Evolutionary conservation across 257 asterid species (phyloP), one percentile per base, ranked within the genome.

Genomic region (Jaltomata sinuosa): DNA sequence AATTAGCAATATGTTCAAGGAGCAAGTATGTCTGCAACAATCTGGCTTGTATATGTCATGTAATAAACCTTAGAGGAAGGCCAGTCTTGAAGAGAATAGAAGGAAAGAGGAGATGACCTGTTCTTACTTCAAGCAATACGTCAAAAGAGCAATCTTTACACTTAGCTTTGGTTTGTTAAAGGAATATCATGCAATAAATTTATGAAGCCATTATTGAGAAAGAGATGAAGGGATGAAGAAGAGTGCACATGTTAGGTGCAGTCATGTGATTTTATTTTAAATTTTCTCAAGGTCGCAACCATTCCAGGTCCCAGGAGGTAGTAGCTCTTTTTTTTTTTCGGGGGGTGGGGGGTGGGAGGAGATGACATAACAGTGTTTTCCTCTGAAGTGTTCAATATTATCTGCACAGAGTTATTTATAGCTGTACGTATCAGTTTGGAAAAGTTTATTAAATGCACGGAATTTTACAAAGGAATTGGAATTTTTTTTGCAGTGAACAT

Each of bases 401-500:
- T 74, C 36, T 40, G 80, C 34, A 12, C n/a, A 8, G 42, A 50
- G 62, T 8, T 47, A 2, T 25, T 76, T 3, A 14, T 71, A 19
- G 31, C 27, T 68, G 6, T 38, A 47, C 11, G 4, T 76, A 76
- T 16, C 19, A 49, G 11, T 47, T 19, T 4, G 18, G 81, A 53
- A 14, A 69, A 45, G 80, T 42, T 27, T 49, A 18, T 29, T 49
- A 76, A 3, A 47, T 25, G 61, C 62, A 49, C 16, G 42, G 8
- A 27, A 76, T 47, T 25, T 76, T 49, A 76, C 42, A 1, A 6
- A 77, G 80, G 49, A 77, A 62, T 74, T 80, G 84, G 42, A 62
- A 4, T 3, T 38, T 81, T 69, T 85, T 80, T 91, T 83, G 92
- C 96, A 96, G 99, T 93, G 91, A 92, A 87, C 87, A 93, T 96